These are phyloP conservation scores for Colletotrichum gloeosporioides DNA, from an alignment of 2,329 filamentous ascomycete genomes.

Conservation along the genomic window DNA sequence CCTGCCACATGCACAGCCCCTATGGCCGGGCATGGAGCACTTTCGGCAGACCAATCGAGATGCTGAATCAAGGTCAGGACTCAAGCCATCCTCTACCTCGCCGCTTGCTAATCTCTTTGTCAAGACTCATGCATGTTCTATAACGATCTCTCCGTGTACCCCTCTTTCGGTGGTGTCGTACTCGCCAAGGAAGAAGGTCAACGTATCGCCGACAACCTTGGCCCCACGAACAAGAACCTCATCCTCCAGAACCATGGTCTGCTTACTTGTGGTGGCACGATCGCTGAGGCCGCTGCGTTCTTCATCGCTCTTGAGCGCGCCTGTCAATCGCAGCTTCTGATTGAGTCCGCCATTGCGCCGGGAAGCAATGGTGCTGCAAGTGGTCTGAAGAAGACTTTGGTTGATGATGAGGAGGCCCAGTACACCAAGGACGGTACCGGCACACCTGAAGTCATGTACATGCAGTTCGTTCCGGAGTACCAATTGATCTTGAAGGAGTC, in stretches of 20 bases:
- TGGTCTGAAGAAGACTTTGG: conserved; percentile 36
- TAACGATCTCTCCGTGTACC: conserved; percentile 65
- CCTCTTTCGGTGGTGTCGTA: conserved; percentile 53
- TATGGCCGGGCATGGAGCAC: conserved; percentile 70
- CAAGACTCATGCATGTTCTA: conserved; percentile 67
- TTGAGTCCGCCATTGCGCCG: conserved; percentile 60
- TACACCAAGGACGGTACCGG: conserved; percentile 32
- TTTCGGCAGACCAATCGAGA: conserved; percentile 68
- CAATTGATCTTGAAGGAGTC: conserved; percentile 33
- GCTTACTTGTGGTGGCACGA: conserved; percentile 69
- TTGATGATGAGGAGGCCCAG: conserved; percentile 45
- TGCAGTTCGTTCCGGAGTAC: conserved; percentile 40
- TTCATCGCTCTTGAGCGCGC: conserved; percentile 72
- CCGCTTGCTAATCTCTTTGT: accelerated
- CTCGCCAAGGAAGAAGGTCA: conserved; percentile 68
- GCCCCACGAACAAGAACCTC: conserved; percentile 59
- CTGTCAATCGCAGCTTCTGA: conserved; percentile 70
- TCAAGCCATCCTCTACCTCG: too few relatives aligned
- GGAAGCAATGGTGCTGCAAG: conserved; percentile 23
- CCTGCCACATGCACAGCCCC: conserved; percentile 69
- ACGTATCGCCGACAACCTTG: conserved; percentile 66
- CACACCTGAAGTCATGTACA: conserved; percentile 35
- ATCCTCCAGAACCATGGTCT: conserved; percentile 75
- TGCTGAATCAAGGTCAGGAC: conserved; percentile 60
- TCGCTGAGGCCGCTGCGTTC: conserved; percentile 74